These are phyloP conservation scores for Umbelopsis vinacea DNA, from an alignment of 192 early-diverging fungal genomes.

Conservation along the genomic window DNA sequence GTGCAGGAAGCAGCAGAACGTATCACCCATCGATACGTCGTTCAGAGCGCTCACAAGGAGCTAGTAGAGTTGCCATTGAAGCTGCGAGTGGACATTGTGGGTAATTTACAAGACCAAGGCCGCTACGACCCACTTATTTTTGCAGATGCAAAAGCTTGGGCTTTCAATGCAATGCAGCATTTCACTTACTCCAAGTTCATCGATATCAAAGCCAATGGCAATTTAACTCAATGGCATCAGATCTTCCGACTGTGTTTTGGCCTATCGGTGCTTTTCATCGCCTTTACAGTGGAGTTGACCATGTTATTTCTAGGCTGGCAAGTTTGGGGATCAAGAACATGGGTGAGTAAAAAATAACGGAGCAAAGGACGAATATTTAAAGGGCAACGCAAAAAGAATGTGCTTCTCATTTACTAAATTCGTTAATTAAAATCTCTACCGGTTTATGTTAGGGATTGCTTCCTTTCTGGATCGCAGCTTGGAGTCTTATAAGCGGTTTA, in stretches of 20 bases:
- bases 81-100: constrained; percentile 39
- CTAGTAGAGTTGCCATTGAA: constrained; percentile 43
- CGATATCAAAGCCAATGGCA: constrained; percentile 25
- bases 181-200: constrained; percentile 5
- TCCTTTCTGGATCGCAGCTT: constrained; percentile 9
- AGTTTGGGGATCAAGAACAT: constrained; percentile 50
- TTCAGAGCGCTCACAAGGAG: constrained; percentile 53
- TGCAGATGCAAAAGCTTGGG: constrained; percentile 53
- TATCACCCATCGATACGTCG: constrained; percentile 60
- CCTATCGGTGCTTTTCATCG: constrained; percentile 53
- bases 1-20: constrained; percentile 50
- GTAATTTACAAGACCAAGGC: constrained; percentile 24
- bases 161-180: constrained; percentile 1
- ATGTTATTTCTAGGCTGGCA: constrained; percentile 58
- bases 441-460: constrained; percentile 1
- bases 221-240: constrained; percentile 52
- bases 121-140: constrained; percentile 54
- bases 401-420: too few relatives aligned
- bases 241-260: constrained; percentile 50
- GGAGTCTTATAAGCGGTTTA: constrained; percentile 33
- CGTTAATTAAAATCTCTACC: neutral
- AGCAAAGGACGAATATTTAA: neutral
- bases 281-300: constrained; percentile 53
- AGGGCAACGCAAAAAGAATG: neutral
- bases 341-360: constrained; percentile 48